Conservation (phyloP, 495 filamentous ascomycete genomes). For the Immersiella caudata region DNA sequence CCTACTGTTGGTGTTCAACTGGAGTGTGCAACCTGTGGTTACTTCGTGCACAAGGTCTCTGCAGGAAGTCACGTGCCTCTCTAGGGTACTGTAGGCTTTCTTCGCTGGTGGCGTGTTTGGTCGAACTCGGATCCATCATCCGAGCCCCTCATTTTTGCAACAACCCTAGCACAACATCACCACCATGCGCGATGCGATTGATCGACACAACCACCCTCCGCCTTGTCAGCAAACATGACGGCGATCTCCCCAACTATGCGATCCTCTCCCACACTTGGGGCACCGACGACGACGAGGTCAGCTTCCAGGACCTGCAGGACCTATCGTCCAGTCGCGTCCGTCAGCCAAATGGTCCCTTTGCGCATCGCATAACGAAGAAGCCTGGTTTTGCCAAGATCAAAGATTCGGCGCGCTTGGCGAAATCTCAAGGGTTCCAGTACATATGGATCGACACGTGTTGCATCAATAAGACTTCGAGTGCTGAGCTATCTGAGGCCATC, state of each 20-base stretch:
- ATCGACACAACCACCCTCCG: conserved; percentile 6
- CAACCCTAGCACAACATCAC: not conserved
- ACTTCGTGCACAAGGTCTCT: too few relatives aligned
- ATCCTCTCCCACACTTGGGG: conserved; percentile 20
- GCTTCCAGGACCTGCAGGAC: conserved; percentile 14
- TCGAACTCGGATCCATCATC: too few relatives aligned
- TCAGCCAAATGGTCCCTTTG: not conserved
- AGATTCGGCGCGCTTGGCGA: conserved; percentile 15
- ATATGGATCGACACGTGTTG: conserved; percentile 49
- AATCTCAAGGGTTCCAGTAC: conserved; percentile 27
- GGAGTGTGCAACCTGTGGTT: too few relatives aligned
- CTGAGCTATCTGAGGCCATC: conserved; percentile 45
- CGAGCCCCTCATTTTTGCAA: too few relatives aligned
- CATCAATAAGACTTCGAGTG: conserved; percentile 45
- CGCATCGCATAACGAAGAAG: conserved; percentile 2
- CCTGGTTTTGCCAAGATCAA: conserved; percentile 4
- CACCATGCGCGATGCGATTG: not conserved
- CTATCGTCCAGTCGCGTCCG: not conserved
- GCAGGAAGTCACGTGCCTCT: too few relatives aligned
- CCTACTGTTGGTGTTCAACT: too few relatives aligned
- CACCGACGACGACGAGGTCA: conserved; percentile 15
- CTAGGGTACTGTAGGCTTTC: too few relatives aligned
- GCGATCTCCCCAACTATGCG: conserved; percentile 8
- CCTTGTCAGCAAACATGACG: conserved; percentile 5
- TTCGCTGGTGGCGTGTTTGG: too few relatives aligned